phyloP scores from a whole-genome alignment of 768 basidiomycete species.

The Crepidotus variabilis region DNA sequence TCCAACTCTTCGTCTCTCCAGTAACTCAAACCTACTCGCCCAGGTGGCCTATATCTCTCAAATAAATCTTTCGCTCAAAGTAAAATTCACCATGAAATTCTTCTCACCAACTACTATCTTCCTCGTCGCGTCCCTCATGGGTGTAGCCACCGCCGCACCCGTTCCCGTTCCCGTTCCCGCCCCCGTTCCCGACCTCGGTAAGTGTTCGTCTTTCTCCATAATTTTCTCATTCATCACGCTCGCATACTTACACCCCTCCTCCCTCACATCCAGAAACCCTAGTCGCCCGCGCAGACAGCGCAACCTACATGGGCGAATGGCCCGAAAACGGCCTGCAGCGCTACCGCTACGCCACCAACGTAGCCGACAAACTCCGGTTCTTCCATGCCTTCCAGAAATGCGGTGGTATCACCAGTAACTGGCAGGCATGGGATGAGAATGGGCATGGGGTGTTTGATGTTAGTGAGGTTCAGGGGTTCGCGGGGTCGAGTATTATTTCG shows the following conservation, averaged over 20 bases:
- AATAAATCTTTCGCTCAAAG: neutral
- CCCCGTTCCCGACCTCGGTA: neutral
- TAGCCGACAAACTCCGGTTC: neutral
- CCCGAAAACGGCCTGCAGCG: neutral
- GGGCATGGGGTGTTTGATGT: constrained; percentile 4
- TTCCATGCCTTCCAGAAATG: constrained; percentile 4
- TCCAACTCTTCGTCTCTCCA: too few species aligned
- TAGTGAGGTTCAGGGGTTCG: neutral
- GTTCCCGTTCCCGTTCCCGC: constrained; percentile 1
- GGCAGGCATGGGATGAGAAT: constrained; percentile 1
- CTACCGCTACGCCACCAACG: constrained; percentile 4
- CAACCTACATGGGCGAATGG: constrained; percentile 1
- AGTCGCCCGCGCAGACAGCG: neutral
- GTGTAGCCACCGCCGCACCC: constrained; percentile 1
- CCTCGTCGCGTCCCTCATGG: neutral
- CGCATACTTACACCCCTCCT: too few species aligned
- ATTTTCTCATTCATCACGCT: neutral
- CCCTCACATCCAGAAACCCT: too few species aligned
- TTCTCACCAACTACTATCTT: neutral
- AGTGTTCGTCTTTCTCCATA: too few species aligned
- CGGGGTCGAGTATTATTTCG: neutral
- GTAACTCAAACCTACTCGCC: too few species aligned
- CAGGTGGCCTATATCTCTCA: too few species aligned
- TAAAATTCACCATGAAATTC: constrained; percentile 1
- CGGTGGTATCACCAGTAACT: constrained; percentile 4